A percentile compares a stretch with the other conserved stretches of the same genome.
These are phyloP conservation scores for Brettanomyces bruxellensis DNA, from an alignment of 805 yeast genomes.

Conservation along the genomic window DNA sequence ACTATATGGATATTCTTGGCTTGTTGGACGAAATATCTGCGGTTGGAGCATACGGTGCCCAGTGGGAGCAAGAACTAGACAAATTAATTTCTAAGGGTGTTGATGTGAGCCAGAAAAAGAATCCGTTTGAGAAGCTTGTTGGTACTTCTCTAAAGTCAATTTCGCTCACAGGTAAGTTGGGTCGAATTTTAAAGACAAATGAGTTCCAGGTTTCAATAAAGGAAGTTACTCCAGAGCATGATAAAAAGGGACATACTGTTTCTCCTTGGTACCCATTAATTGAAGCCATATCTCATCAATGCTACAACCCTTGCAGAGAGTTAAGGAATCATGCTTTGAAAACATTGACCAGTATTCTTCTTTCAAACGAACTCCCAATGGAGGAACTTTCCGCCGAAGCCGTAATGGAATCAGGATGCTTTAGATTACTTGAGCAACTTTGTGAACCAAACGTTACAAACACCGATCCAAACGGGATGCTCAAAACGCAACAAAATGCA, in stretches of 20 bases:
- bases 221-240: constrained; percentile 14
- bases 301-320: constrained; percentile 80
- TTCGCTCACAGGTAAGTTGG: constrained; percentile 45
- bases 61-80: constrained; percentile 60
- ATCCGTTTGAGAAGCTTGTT: constrained; percentile 47
- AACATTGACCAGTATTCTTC: constrained; percentile 43
- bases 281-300: constrained; percentile 82
- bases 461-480: constrained; percentile 57
- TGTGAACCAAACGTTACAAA: constrained; percentile 53
- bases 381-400: constrained; percentile 33
- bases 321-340: constrained; percentile 58
- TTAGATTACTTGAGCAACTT: constrained; percentile 62
- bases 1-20: constrained; percentile 61
- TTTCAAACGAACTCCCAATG: constrained; percentile 28
- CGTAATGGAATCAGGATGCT: constrained; percentile 65
- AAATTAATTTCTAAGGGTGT: constrained; percentile 33
- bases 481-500: constrained; percentile 57
- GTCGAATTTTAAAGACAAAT: constrained; percentile 26
- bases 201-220: constrained; percentile 24
- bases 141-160: constrained; percentile 54
- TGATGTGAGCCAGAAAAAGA: constrained; percentile 30
- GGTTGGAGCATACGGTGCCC: constrained; percentile 71
- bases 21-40: constrained; percentile 73
- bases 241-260: constrained; percentile 10
- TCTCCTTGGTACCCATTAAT: constrained; percentile 48